Evolutionary conservation across 176 grass and related monocot genomes (phyloP), one percentile per base, ranked within the genome.

Genomic region (Typha latifolia): DNA sequence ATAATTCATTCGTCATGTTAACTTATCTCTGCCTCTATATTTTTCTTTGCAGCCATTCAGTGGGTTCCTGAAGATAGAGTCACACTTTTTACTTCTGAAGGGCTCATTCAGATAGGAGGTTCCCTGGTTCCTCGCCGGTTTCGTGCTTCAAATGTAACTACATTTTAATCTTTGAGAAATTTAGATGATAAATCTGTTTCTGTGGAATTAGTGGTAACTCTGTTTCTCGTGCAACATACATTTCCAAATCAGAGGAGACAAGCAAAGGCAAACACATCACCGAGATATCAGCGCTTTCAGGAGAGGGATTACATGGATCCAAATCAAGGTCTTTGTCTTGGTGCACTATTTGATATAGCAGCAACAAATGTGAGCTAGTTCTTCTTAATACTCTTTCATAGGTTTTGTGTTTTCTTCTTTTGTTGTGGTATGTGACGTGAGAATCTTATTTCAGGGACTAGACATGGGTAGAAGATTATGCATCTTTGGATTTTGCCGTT

Each of bases 281-380:
- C 81, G 67, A 80, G 69, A 64, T 14, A 65, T 24, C 77, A 69
- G 10, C 80, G 72, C 5, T 97, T 89, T 82, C 83, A 92, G 72
- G 93, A 97, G 80, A 86, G 83, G 65, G 81, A 87, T 56, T 97
- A 97, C 69, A 92, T 97, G 93, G 85, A 92, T 80, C 88, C 93
- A 48, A 75, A 84, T 70, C 93, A 97, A 67, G 80, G 83, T 48
- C 83, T 97, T 66, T 97, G 93, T 70, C 85, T 97, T 76, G 93
- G 93, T 73, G 88, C 93, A 78, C 73, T 97, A 15, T 97, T 97
- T 82, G 82, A 97, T 53, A 97, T 97, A 51, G 93, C 93, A 78
- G 93, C 93, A 20, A 97, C 93, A 78, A 97, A 97, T 62, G 93
- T 92, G 66, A 72, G 64, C 53, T 13, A 9, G 66, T 74, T 48